A percentile compares a stretch with the other conserved stretches of the same genome.
Conservation (phyloP, 2,329 filamentous ascomycete genomes). For the Periconia sp. region DNA sequence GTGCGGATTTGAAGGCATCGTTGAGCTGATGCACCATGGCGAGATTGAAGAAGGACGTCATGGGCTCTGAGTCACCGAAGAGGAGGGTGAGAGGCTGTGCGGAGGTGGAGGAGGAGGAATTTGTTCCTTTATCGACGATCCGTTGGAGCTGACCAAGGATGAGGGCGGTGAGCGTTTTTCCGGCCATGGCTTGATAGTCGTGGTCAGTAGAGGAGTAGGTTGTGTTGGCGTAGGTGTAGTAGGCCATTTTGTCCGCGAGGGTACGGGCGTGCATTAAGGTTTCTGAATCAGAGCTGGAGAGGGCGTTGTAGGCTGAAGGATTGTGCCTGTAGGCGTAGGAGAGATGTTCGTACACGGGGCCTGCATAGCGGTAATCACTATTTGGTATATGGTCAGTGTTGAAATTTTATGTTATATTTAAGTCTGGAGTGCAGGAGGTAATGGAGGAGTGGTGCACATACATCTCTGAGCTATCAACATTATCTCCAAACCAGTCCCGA, state of each 20-base stretch:
- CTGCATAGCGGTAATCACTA: conserved; percentile 56
- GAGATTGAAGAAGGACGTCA: conserved; percentile 35
- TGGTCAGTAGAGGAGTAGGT: conserved; percentile 24
- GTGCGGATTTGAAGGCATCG: conserved; percentile 25
- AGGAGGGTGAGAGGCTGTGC: conserved; percentile 48
- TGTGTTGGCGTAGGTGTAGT: conserved; percentile 46
- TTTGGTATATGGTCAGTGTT: background rate
- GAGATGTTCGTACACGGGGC: conserved; percentile 59
- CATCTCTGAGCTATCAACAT: conserved; percentile 39
- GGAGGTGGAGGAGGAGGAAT: conserved; percentile 6
- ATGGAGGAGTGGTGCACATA: conserved; percentile 9
- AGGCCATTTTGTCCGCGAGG: conserved; percentile 54
- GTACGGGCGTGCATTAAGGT: conserved; percentile 27
- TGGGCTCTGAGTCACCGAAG: conserved; percentile 36
- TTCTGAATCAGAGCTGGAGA: conserved; percentile 21
- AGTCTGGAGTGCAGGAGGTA: background rate
- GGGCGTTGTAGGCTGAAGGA: conserved; percentile 36
- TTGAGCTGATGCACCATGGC: conserved; percentile 23
- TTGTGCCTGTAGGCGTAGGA: conserved; percentile 59
- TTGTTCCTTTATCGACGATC: conserved; percentile 14
- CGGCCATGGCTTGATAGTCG: conserved; percentile 27
- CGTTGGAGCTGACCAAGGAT: conserved; percentile 27
- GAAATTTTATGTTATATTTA: background rate
- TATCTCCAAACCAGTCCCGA: conserved; percentile 45
- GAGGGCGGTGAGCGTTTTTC: conserved; percentile 32